These are phyloP conservation scores for Curvularia lunata DNA, from an alignment of 2,329 filamentous ascomycete species.

Conservation along the genomic window DNA sequence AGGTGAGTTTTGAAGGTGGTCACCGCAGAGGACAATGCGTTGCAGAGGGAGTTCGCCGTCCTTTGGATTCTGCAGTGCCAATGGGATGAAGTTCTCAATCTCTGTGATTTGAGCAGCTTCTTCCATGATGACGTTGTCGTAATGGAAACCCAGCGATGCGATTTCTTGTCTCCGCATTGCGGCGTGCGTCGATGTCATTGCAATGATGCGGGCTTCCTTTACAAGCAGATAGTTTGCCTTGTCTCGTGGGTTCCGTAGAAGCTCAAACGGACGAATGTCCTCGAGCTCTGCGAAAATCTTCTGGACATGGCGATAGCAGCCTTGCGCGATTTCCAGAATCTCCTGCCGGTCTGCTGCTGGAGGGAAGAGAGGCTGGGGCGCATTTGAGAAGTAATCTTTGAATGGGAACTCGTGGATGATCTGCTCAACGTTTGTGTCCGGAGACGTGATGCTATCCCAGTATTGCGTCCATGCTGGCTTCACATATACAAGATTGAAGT, in stretches of 20 bases:
- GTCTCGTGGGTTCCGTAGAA: slow-evolving; percentile 84
- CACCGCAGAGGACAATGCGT: slow-evolving; percentile 88
- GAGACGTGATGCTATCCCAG: slow-evolving; percentile 66
- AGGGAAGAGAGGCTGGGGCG: slow-evolving; percentile 85
- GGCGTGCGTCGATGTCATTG: slow-evolving; percentile 98
- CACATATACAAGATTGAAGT: slow-evolving; percentile 93
- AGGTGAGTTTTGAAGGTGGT: slow-evolving; percentile 96
- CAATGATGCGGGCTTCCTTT: slow-evolving; percentile 95
- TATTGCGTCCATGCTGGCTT: slow-evolving; percentile 89
- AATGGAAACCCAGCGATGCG: slow-evolving; percentile 88
- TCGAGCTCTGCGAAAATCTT: slow-evolving; percentile 92
- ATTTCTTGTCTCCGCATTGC: slow-evolving; percentile 94
- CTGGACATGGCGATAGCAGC: slow-evolving; percentile 86
- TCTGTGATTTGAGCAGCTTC: slow-evolving; percentile 98
- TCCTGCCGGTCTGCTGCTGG: slow-evolving; percentile 67
- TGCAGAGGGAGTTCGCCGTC: slow-evolving; percentile 78
- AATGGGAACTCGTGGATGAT: slow-evolving; percentile 84
- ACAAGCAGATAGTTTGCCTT: slow-evolving; percentile 95
- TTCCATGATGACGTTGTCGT: slow-evolving; percentile 98
- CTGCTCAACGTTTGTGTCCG: slow-evolving; percentile 63
- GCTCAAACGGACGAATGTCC: slow-evolving; percentile 94
- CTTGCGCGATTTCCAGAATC: slow-evolving; percentile 76
- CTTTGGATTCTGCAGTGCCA: slow-evolving; percentile 85
- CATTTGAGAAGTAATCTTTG: slow-evolving; percentile 82
- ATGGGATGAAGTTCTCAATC: slow-evolving; percentile 93